These are phyloP conservation scores for Uronychia binucleata DNA, from an alignment of 73 alveolate genomes.

Conservation along the genomic window DNA sequence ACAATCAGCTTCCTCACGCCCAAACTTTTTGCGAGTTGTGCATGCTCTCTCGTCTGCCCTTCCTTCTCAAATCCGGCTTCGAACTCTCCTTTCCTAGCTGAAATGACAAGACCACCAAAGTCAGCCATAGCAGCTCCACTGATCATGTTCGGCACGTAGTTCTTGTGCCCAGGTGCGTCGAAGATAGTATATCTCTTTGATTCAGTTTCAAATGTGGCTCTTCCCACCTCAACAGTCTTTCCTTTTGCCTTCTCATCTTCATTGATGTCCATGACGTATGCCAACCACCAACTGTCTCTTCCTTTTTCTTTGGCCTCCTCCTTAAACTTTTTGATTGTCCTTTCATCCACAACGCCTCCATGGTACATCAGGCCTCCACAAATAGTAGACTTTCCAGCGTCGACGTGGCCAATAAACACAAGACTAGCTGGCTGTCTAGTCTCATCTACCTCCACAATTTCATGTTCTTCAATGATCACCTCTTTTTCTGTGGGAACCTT, in stretches of 20 bases:
- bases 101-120: constrained; percentile 88
- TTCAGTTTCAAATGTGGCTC: constrained; percentile 96
- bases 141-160: constrained; percentile 99
- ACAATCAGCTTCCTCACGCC: constrained; percentile 95
- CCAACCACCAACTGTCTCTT: constrained; percentile 98
- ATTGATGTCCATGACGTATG: constrained; percentile 97
- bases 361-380: constrained; percentile 92
- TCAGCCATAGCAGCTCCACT: constrained; percentile 99
- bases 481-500: constrained; percentile 61
- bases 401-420: constrained; percentile 98
- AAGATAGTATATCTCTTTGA: constrained; percentile 74
- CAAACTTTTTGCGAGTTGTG: constrained; percentile 95
- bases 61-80: constrained; percentile 99
- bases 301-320: constrained; percentile 95
- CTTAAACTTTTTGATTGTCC: constrained; percentile 94
- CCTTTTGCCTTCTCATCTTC: constrained; percentile 98
- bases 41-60: constrained; percentile 99
- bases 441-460: constrained; percentile 89
- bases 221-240: constrained; percentile 99
- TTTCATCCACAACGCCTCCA: constrained; percentile 93
- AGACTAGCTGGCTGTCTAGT: constrained; percentile 91
- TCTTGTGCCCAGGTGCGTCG: constrained; percentile 99
- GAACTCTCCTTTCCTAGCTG: constrained; percentile 99
- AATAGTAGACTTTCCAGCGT: constrained; percentile 97
- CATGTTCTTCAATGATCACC: constrained; percentile 68